phyloP scores from a whole-genome alignment of 192 early-diverging fungal genomes.

The Coemansia sp. region DNA sequence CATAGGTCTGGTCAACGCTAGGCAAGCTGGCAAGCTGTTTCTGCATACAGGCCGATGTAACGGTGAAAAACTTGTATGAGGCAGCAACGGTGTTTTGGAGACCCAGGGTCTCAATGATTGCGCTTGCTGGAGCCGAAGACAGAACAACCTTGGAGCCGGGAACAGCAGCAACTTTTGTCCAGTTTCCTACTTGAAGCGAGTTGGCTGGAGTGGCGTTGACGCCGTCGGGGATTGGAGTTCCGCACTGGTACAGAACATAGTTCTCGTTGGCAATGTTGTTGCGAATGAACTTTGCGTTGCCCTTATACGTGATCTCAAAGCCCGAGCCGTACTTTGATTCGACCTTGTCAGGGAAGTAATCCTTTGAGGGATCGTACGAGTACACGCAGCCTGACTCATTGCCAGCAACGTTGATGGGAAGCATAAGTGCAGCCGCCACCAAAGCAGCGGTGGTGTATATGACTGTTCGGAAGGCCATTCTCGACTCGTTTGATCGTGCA shows the following conservation, averaged over 20 bases:
- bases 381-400: constrained; percentile 39
- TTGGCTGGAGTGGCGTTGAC: constrained; percentile 50
- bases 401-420: constrained; percentile 8
- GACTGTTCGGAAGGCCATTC: constrained; percentile 32
- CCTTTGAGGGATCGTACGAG: constrained; percentile 27
- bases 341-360: constrained; percentile 58
- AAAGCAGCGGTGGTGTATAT: constrained; percentile 15
- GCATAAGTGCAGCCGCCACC: constrained; percentile 10
- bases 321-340: constrained; percentile 57
- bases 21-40: constrained; percentile 52
- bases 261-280: constrained; percentile 58
- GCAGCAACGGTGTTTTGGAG: constrained; percentile 35
- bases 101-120: constrained; percentile 45
- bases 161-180: constrained; percentile 40
- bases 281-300: constrained; percentile 67
- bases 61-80: constrained; percentile 36
- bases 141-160: constrained; percentile 45
- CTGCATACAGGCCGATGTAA: constrained; percentile 58
- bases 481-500: not conserved
- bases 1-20: constrained; percentile 38
- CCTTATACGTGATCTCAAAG: constrained; percentile 63
- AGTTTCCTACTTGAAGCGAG: constrained; percentile 51
- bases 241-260: constrained; percentile 74
- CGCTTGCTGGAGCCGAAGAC: constrained; percentile 46
- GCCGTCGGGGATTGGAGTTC: constrained; percentile 56